Conservation (phyloP, 306 rosid species). For the Canavalia gladiata region DNA sequence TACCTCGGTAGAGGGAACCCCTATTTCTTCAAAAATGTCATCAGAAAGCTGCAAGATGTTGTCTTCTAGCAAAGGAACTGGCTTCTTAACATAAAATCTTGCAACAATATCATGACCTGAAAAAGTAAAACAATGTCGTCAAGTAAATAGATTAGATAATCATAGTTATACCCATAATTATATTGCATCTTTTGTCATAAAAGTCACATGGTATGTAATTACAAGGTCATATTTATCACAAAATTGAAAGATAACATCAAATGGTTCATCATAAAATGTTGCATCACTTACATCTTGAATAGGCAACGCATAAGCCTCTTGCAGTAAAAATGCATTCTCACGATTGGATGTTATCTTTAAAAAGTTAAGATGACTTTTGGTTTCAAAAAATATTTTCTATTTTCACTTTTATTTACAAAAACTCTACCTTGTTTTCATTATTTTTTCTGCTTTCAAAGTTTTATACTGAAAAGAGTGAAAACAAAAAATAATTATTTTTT, state of each 20-base stretch:
- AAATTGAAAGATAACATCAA: slow-evolving; percentile 23
- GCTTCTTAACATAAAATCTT: slow-evolving; percentile 61
- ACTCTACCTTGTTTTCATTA: too few relatives aligned
- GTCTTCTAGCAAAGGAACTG: slow-evolving; percentile 67
- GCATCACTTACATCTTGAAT: not conserved
- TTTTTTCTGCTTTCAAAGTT: too few relatives aligned
- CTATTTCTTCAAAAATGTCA: slow-evolving; percentile 69
- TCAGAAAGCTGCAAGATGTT: slow-evolving; percentile 63
- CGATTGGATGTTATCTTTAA: not conserved
- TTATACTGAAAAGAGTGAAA: too few relatives aligned
- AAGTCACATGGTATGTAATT: slow-evolving; percentile 13
- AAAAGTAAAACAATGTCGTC: slow-evolving; percentile 9
- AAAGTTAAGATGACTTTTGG: not conserved
- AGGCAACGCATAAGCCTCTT: not conserved
- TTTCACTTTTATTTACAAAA: too few relatives aligned
- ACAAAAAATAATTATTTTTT: too few relatives aligned
- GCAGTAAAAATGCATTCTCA: slow-evolving; percentile 8
- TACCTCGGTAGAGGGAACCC: slow-evolving; percentile 65
- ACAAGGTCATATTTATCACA: slow-evolving; percentile 14
- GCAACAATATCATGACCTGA: slow-evolving; percentile 80
- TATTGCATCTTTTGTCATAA: slow-evolving; percentile 15
- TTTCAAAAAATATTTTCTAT: too few relatives aligned
- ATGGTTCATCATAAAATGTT: slow-evolving; percentile 27
- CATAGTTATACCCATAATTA: slow-evolving; percentile 12
- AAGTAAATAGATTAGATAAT: slow-evolving; percentile 2